phyloP scores from a whole-genome alignment of 2,329 filamentous ascomycete genomes.

The Fusarium sp. region DNA sequence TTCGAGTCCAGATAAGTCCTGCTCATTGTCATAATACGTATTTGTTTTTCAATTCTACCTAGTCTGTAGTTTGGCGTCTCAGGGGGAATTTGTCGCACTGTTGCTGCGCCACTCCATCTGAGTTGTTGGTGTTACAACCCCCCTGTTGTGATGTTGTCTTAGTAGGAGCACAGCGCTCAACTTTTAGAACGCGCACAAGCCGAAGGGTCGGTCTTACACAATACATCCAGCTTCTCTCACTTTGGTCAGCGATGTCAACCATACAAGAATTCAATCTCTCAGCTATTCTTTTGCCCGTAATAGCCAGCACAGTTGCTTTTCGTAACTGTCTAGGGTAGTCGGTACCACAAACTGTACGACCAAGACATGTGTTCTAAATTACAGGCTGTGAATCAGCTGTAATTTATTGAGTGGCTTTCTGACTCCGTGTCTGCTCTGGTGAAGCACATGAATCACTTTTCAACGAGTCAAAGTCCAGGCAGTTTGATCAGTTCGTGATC shows the following conservation, averaged over 20 bases:
- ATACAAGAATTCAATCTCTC: background rate
- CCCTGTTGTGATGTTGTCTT: too few relatives aligned
- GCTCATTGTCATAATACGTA: background rate
- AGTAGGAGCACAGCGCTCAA: background rate
- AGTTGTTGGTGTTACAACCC: accelerated
- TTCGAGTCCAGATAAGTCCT: background rate
- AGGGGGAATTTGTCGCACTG: accelerated
- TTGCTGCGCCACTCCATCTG: accelerated
- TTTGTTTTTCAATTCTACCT: accelerated
- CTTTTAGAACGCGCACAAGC: background rate
- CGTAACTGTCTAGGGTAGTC: background rate
- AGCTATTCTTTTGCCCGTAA: too few relatives aligned
- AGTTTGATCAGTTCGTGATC: background rate
- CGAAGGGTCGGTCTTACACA: background rate
- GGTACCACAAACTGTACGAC: background rate
- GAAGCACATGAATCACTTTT: background rate
- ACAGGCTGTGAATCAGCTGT: background rate
- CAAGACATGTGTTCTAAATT: background rate
- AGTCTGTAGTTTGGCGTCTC: background rate
- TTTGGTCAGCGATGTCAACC: background rate
- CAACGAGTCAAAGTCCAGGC: background rate
- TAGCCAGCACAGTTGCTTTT: background rate
- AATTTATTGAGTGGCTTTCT: too few relatives aligned
- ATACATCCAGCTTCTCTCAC: too few relatives aligned
- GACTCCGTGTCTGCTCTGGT: background rate